These are phyloP conservation scores for Wickerhamiella sergipiensis DNA, from an alignment of 805 yeast species.

Conservation along the genomic window DNA sequence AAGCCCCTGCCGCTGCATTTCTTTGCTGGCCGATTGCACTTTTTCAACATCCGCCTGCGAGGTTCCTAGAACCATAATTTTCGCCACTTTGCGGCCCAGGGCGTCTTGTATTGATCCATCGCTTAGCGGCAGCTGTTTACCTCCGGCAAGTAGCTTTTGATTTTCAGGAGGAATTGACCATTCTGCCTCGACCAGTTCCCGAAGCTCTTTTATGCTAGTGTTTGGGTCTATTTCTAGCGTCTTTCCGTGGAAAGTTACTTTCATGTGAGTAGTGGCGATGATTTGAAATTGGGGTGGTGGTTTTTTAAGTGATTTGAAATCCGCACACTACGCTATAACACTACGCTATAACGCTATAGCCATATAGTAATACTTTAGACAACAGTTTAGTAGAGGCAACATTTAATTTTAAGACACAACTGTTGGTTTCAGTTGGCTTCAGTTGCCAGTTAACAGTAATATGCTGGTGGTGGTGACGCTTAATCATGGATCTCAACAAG, in stretches of 20 bases:
- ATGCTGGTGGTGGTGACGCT: not conserved
- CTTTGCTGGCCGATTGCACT: constrained; percentile 15
- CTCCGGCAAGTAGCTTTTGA: constrained; percentile 22
- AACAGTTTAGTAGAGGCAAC: too few relatives aligned
- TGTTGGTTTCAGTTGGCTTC: too few relatives aligned
- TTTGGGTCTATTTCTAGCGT: constrained; percentile 9
- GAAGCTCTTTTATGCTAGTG: constrained; percentile 14
- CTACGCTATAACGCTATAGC: too few relatives aligned
- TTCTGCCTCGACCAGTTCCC: constrained; percentile 15
- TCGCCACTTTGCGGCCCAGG: constrained; percentile 8
- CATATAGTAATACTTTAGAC: too few relatives aligned
- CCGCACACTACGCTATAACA: too few relatives aligned
- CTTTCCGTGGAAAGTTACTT: not conserved
- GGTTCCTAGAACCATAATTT: constrained; percentile 23
- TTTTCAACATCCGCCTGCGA: constrained; percentile 16
- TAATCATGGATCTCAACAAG: constrained; percentile 26
- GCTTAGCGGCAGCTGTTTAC: constrained; percentile 16
- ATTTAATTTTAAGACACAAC: too few relatives aligned
- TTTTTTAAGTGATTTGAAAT: too few relatives aligned
- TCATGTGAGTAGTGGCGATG: not conserved
- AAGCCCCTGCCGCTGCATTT: constrained; percentile 12
- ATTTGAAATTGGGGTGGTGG: too few relatives aligned
- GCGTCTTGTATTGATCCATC: constrained; percentile 9
- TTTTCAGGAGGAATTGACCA: constrained; percentile 20
- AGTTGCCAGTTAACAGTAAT: too few relatives aligned